Conservation (phyloP, 495 filamentous ascomycete genomes). For the Annulohypoxylon maeteangense region DNA sequence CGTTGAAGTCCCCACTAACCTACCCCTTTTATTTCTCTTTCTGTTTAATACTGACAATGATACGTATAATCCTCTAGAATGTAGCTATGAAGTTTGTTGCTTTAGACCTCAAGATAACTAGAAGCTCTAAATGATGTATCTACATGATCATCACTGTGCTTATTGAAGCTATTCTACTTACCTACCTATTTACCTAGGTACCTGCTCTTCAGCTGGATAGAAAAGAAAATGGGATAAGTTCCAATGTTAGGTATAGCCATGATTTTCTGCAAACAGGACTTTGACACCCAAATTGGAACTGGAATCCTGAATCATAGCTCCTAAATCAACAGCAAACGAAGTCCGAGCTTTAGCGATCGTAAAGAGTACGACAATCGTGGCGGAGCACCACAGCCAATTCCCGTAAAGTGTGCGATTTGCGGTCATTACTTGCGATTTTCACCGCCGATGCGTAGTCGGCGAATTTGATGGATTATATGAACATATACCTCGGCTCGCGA, state of each 20-base stretch:
- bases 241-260: too few relatives aligned
- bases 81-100: too few relatives aligned
- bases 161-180: neutral
- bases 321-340: neutral
- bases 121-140: neutral
- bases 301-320: neutral
- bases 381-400: slow-evolving; percentile 5
- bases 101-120: neutral
- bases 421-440: slow-evolving; percentile 19
- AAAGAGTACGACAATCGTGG: slow-evolving; percentile 7
- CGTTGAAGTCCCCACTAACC: too few relatives aligned
- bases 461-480: neutral
- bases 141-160: neutral
- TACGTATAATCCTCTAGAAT: too few relatives aligned
- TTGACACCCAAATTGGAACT: neutral
- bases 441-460: neutral
- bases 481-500: slow-evolving; percentile 10
- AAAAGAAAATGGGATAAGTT: too few relatives aligned
- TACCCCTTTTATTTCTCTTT: too few relatives aligned
- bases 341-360: neutral
- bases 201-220: neutral
- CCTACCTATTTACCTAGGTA: neutral
- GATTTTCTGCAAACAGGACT: too few relatives aligned
- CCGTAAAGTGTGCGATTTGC: slow-evolving; percentile 15
- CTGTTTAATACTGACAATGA: too few relatives aligned